Conservation (phyloP, 495 filamentous ascomycete species). For the Lasiosphaeria miniovina region DNA sequence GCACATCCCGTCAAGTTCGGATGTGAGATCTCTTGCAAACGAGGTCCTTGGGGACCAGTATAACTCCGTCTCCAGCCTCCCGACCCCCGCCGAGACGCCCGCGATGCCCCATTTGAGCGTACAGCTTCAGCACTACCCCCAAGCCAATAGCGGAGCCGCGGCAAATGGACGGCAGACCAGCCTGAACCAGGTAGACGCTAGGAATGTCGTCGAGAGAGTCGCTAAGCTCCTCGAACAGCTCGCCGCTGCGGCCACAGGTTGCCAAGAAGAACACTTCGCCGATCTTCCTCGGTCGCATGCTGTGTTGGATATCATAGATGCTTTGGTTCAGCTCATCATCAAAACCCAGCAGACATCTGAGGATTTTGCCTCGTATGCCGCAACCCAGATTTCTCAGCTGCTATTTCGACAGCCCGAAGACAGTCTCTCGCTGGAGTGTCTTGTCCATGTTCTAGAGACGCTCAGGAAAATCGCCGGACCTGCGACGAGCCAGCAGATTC, state of each 20-base stretch:
- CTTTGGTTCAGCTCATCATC: constrained; percentile 51
- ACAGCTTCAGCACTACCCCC: constrained; percentile 62
- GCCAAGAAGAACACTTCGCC: constrained; percentile 65
- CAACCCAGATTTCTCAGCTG: constrained; percentile 65
- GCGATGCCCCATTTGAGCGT: constrained; percentile 65
- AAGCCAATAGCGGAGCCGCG: constrained; percentile 44
- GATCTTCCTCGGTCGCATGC: constrained; percentile 64
- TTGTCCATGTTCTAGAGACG: constrained; percentile 76
- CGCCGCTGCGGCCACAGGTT: constrained; percentile 58
- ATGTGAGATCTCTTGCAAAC: constrained; percentile 51
- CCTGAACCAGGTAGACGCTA: constrained; percentile 63
- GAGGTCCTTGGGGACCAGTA: constrained; percentile 86
- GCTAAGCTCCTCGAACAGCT: constrained; percentile 70
- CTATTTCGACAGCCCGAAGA: constrained; percentile 57
- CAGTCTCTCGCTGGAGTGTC: constrained; percentile 72
- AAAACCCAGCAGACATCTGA: constrained; percentile 59
- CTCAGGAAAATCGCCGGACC: constrained; percentile 74
- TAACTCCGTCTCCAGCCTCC: constrained; percentile 68
- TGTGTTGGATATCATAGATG: constrained; percentile 63
- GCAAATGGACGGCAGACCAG: constrained; percentile 52
- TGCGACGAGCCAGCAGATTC: constrained; percentile 65
- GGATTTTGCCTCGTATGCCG: constrained; percentile 62
- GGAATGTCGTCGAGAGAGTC: constrained; percentile 60
- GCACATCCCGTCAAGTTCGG: constrained; percentile 48
- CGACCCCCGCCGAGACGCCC: constrained; percentile 78